Evolutionary conservation across 176 grass and related monocot species (phyloP), one percentile per base, ranked within the genome.

Genomic region (Aegilops tauschii): DNA sequence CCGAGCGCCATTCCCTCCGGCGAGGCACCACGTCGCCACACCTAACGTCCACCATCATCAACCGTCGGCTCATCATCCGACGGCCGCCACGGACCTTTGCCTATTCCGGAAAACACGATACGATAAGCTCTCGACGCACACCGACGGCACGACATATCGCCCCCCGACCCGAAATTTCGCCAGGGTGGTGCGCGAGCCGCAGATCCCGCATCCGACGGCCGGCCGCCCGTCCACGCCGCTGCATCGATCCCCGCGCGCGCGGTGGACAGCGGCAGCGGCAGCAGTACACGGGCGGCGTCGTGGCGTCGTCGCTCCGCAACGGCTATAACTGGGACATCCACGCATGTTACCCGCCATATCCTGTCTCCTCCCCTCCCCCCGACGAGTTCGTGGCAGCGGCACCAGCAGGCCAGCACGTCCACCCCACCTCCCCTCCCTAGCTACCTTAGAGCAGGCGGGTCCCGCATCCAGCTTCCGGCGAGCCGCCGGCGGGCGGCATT

Each of bases 301-400:
- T 79, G 77, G 78, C 72, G 78, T 70, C 83, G 78, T 64, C 83
- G 32, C 32, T 34, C 32, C 32, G 68, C 86, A 88, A 92, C 90
- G 90, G 86, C 90, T 92, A 92, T 92, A 92, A 92, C 56, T 82
- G 72, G 31, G 83, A 81, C 78, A 78, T 62, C 73, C 70, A 25
- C 82, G 78, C 83, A 88, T 86, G 82, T 86, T 92, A 88, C 90
- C 90, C 90, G 86, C 90, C 86, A 92, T 88, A 39, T 73, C 78
- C 78, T 54, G 82, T 88, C 82, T 69, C 50, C 79, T 61, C 39
- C 80, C n/a, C 35, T 69, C 29, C 13, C 52, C 65, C 35, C 17
- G 5, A 69, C 28, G 61, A 78, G 29, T 17, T 78, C 3, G 20
- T 11, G 20, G 63, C 6, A 12, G 58, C 17, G 2, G 28, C 31